Evolutionary conservation across 2,329 filamentous ascomycete genomes (phyloP).

Genomic region (Fusarium falciforme): DNA sequence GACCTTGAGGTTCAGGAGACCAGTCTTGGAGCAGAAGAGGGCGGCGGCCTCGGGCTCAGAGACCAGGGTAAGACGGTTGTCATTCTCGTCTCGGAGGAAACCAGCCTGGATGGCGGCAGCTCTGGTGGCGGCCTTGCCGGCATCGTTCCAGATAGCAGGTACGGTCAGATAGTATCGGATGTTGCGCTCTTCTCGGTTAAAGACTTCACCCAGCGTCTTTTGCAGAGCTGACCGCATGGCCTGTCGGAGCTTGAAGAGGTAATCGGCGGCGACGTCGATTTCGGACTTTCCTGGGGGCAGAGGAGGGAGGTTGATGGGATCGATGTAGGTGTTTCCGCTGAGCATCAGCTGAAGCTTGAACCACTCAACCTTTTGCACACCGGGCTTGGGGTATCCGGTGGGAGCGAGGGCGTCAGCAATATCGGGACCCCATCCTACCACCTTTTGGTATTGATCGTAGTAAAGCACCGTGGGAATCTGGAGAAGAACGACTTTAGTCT

Average conservation of each 20-base stretch:
- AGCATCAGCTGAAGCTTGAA: conserved; percentile 99
- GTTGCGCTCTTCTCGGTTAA: conserved; percentile 97
- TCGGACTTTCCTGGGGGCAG: conserved; percentile 98
- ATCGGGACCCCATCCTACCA: conserved; percentile 99
- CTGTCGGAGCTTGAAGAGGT: conserved; percentile 97
- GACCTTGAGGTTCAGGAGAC: conserved; percentile 95
- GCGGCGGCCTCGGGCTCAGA: conserved; percentile 97
- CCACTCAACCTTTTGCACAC: conserved; percentile 99
- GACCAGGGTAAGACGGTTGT: conserved; percentile 93
- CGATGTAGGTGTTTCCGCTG: conserved; percentile 98
- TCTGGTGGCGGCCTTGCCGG: conserved; percentile 95
- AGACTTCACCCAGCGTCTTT: conserved; percentile 96
- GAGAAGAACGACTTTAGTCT: conserved; percentile 19
- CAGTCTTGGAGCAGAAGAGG: conserved; percentile 97
- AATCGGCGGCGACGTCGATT: conserved; percentile 99
- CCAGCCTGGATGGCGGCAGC: conserved; percentile 97
- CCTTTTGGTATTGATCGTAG: conserved; percentile 99
- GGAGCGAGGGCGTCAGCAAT: conserved; percentile 96
- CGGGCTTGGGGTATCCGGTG: conserved; percentile 96
- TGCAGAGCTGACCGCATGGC: conserved; percentile 96
- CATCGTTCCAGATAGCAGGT: conserved; percentile 99
- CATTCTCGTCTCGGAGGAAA: conserved; percentile 96
- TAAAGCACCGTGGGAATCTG: conserved; percentile 99
- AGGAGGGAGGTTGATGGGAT: conserved; percentile 97
- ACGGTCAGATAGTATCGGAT: conserved; percentile 98